Percentiles rank a stretch among this genome's conserved stretches.
Conservation (phyloP, 495 filamentous ascomycete species). For the Penicillium turbatum region DNA sequence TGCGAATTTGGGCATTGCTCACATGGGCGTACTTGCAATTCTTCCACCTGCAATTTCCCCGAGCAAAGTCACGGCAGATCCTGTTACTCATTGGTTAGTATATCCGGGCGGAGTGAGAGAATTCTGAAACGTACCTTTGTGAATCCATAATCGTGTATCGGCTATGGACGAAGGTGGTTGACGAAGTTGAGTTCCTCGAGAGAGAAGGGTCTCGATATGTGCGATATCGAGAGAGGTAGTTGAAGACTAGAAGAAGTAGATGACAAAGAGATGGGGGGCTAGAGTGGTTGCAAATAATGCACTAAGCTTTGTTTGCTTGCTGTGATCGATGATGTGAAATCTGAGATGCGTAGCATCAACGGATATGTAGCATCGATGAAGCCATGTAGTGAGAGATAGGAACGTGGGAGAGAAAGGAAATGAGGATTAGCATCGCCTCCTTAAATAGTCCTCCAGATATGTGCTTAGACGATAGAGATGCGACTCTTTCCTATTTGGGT, state of each 20-base stretch:
- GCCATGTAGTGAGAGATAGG: too few relatives aligned
- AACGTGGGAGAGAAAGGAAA: too few relatives aligned
- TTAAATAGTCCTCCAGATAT: too few relatives aligned
- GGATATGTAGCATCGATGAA: too few relatives aligned
- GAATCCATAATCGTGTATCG: background rate
- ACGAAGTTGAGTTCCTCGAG: background rate
- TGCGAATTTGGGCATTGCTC: background rate
- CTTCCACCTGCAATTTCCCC: conserved; percentile 11
- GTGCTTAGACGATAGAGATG: too few relatives aligned
- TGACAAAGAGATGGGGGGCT: background rate
- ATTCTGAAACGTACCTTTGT: background rate
- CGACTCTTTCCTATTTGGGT: too few relatives aligned
- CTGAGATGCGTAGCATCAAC: too few relatives aligned
- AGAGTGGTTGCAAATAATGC: background rate
- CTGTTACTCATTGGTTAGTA: background rate
- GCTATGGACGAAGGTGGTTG: background rate
- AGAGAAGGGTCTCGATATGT: background rate
- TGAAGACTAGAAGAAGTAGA: too few relatives aligned
- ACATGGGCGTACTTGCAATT: conserved; percentile 19
- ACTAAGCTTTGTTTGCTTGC: background rate
- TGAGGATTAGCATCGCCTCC: too few relatives aligned
- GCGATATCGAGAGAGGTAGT: background rate
- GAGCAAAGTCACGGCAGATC: conserved; percentile 14
- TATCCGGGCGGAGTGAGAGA: background rate
- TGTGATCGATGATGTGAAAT: background rate